These are phyloP conservation scores for Stachybotrys chartarum DNA, from an alignment of 2,329 filamentous ascomycete species.

Conservation along the genomic window DNA sequence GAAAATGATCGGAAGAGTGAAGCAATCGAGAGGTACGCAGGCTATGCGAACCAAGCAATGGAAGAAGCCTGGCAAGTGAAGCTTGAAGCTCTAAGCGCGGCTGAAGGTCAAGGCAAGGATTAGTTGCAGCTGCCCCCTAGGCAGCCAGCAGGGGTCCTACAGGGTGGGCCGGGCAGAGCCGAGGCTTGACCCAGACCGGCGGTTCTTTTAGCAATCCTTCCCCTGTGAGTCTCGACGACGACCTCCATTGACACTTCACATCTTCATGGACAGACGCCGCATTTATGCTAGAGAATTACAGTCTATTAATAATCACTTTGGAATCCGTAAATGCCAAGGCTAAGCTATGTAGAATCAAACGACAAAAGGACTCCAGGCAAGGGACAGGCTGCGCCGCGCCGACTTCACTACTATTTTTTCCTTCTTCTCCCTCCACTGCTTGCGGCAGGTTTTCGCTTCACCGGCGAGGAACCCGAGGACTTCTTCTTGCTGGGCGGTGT, in stretches of 20 bases:
- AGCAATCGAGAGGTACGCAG: no score
- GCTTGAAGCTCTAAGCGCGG: no score
- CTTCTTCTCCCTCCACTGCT: conserved; percentile 24
- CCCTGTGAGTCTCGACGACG: background rate
- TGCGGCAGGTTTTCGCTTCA: conserved; percentile 31
- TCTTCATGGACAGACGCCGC: no score
- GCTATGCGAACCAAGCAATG: background rate
- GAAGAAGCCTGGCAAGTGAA: background rate
- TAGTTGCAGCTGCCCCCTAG: background rate
- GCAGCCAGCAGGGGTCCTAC: conserved; percentile 12
- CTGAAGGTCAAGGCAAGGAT: background rate
- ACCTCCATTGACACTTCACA: background rate
- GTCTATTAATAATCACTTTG: background rate
- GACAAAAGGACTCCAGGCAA: background rate
- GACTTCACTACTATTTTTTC: conserved; percentile 6
- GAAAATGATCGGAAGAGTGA: no score
- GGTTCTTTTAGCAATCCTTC: background rate
- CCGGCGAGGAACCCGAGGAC: conserved; percentile 24
- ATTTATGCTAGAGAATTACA: background rate
- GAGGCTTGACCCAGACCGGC: conserved; percentile 10
- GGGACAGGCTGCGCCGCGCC: background rate
- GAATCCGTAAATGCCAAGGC: background rate
- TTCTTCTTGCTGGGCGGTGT: conserved; percentile 28
- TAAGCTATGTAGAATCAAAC: background rate
- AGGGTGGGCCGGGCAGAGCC: conserved; percentile 11